These are phyloP conservation scores for Zychaea mexicana DNA, from an alignment of 371 early-diverging fungal genomes.

Conservation along the genomic window DNA sequence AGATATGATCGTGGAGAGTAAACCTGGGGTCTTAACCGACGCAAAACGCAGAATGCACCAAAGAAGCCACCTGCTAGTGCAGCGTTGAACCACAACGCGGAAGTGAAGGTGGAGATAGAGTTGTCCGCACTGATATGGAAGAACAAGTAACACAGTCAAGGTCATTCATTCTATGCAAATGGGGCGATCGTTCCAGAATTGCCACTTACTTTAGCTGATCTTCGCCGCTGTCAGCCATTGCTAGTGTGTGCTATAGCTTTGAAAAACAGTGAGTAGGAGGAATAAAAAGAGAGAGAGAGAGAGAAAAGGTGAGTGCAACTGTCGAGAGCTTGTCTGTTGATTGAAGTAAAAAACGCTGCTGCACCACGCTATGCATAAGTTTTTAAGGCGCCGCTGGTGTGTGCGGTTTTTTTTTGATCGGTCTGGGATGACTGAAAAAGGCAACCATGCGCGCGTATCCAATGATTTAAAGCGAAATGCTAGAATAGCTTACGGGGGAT, in stretches of 20 bases:
- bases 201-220: constrained; percentile 2
- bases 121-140: constrained; percentile 31
- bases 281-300: neutral
- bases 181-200: no score
- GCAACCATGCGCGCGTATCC: neutral
- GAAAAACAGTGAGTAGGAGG: constrained; percentile 27
- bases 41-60: constrained; percentile 61
- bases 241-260: constrained; percentile 13
- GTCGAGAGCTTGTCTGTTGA: neutral
- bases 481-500: no score
- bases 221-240: constrained; percentile 3
- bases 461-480: neutral
- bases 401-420: neutral
- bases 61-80: constrained; percentile 57
- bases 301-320: neutral
- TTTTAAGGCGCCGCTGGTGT: neutral
- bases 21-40: constrained; percentile 56
- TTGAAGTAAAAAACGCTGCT: neutral
- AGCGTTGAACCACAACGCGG: constrained; percentile 70
- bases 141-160: neutral
- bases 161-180: neutral
- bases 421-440: neutral
- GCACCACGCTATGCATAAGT: neutral
- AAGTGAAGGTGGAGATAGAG: constrained; percentile 61
- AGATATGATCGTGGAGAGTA: constrained; percentile 76